Evolutionary conservation across 768 basidiomycete species (phyloP).

Genomic region (Lactarius quietus): DNA sequence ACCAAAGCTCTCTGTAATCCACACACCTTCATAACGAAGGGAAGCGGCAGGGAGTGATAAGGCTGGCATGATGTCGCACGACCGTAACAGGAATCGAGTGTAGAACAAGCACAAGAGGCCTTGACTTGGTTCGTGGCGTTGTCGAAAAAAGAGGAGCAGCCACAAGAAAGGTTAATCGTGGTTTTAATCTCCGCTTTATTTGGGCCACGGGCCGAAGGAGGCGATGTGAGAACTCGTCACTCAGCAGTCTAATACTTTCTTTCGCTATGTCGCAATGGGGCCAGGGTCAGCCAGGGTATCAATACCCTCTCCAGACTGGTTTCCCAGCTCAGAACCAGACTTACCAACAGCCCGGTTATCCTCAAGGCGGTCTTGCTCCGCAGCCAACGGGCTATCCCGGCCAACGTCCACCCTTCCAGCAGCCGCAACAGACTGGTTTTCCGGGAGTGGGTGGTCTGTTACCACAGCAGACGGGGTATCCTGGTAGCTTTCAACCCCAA

Average conservation of each 20-base stretch:
- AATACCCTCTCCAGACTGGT: slow-evolving; percentile 74
- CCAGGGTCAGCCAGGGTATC: slow-evolving; percentile 60
- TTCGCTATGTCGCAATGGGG: slow-evolving; percentile 74
- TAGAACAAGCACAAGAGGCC: slow-evolving; percentile 45
- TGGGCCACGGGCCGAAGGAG: not conserved
- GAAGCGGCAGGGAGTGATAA: slow-evolving; percentile 40
- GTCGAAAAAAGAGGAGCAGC: not conserved
- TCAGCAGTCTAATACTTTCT: not conserved
- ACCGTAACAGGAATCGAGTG: slow-evolving; percentile 67
- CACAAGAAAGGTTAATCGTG: not conserved
- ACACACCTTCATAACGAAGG: slow-evolving; percentile 55
- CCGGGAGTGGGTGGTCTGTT: slow-evolving; percentile 36
- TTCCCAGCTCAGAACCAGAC: slow-evolving; percentile 49
- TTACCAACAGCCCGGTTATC: slow-evolving; percentile 39
- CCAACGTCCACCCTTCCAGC: slow-evolving; percentile 44
- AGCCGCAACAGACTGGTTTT: slow-evolving; percentile 60
- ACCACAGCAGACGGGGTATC: slow-evolving; percentile 57
- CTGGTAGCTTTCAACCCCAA: slow-evolving; percentile 37
- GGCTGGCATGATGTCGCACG: slow-evolving; percentile 54
- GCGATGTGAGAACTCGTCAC: not conserved
- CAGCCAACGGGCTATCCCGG: slow-evolving; percentile 59
- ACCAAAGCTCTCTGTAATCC: slow-evolving; percentile 44
- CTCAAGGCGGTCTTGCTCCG: slow-evolving; percentile 46
- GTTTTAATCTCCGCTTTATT: slow-evolving; percentile 19
- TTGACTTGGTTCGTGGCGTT: slow-evolving; percentile 61